Conservation (phyloP, 164 flowering plant genomes). For the Umbilicus rupestris region DNA sequence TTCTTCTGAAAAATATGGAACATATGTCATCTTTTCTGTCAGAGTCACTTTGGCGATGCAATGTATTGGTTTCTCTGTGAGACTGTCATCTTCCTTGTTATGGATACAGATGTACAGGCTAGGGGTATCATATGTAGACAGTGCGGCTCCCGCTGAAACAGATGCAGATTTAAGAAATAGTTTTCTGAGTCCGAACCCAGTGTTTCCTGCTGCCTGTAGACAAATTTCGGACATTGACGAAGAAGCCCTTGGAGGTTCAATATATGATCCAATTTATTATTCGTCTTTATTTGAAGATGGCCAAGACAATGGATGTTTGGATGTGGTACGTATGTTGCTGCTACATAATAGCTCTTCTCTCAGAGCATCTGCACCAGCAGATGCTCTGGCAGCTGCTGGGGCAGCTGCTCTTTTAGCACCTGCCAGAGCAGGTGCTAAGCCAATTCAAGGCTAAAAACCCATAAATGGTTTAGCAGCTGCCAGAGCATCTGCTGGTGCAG, state of each 20-base stretch:
- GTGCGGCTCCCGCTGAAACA: conserved; percentile 33
- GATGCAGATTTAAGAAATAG: conserved; percentile 66
- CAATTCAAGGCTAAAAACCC: no score
- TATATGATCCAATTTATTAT: conserved; percentile 72
- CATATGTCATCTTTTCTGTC: conserved; percentile 43
- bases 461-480: no score
- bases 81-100: conserved; percentile 58
- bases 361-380: no score
- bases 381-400: no score
- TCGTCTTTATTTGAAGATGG: conserved; percentile 75
- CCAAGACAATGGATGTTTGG: conserved; percentile 25
- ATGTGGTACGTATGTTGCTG: conserved; percentile 28
- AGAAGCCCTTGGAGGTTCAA: conserved; percentile 60
- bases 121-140: conserved; percentile 51
- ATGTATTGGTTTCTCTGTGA: conserved; percentile 54
- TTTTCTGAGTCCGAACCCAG: conserved; percentile 65
- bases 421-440: no score
- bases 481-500: no score
- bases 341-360: neutral
- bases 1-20: conserved; percentile 38
- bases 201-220: conserved; percentile 31
- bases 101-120: conserved; percentile 95
- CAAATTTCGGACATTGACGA: conserved; percentile 47
- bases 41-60: conserved; percentile 72
- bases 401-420: no score